Percentiles rank a stretch among this genome's conserved stretches.
Evolutionary conservation across 306 rosid species (phyloP).

Genomic region (Cicer bijugum): DNA sequence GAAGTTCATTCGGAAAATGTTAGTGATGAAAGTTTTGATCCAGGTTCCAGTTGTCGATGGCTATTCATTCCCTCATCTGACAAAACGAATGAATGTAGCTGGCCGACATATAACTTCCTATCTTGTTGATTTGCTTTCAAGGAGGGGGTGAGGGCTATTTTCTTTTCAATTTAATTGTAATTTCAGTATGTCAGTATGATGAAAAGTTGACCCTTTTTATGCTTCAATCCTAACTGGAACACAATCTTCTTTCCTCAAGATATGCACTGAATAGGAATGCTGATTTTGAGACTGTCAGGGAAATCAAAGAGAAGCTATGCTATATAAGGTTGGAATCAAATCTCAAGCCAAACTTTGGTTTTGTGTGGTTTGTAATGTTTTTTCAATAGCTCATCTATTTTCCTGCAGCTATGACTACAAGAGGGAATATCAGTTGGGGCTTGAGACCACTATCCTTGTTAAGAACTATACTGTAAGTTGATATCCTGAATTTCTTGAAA

Average conservation of each 20-base stretch:
- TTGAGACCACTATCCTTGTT: constrained; percentile 97
- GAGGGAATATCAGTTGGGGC: constrained; percentile 98
- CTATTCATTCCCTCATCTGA: constrained; percentile 96
- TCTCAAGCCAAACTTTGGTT: constrained; percentile 27
- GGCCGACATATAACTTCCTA: constrained; percentile 97
- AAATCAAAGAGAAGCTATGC: constrained; percentile 96
- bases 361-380: constrained; percentile 31
- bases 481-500: constrained; percentile 37
- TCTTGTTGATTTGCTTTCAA: constrained; percentile 96
- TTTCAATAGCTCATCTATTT: constrained; percentile 43
- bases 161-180: constrained; percentile 40
- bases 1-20: constrained; percentile 28
- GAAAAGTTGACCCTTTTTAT: constrained; percentile 27
- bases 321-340: constrained; percentile 71
- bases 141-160: constrained; percentile 82
- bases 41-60: constrained; percentile 99
- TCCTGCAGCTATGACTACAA: constrained; percentile 89
- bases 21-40: constrained; percentile 40
- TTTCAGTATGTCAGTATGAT: constrained; percentile 39
- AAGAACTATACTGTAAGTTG: constrained; percentile 88
- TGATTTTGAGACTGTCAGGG: constrained; percentile 99
- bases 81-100: constrained; percentile 98
- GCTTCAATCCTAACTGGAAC: constrained; percentile 41
- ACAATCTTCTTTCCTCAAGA: constrained; percentile 59
- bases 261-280: constrained; percentile 89